These are phyloP conservation scores for Collariella sp. DNA, from an alignment of 495 filamentous ascomycete species.

Conservation along the genomic window DNA sequence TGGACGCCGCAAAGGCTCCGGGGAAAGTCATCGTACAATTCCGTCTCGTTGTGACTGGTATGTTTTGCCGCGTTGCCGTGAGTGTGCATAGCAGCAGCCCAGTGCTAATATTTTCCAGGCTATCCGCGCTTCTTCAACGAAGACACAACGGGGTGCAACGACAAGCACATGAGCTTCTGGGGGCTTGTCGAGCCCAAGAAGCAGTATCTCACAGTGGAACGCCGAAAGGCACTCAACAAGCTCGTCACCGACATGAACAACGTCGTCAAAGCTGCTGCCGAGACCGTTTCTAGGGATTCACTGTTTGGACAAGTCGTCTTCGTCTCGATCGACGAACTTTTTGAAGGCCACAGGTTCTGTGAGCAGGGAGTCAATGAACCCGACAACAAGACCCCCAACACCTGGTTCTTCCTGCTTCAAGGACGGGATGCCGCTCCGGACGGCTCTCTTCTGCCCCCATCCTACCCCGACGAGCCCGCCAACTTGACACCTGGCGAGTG, in stretches of 20 bases:
- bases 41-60: neutral
- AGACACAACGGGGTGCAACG: neutral
- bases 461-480: neutral
- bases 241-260: neutral
- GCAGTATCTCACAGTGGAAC: neutral
- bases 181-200: neutral
- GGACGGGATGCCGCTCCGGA: neutral
- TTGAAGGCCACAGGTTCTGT: neutral
- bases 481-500: neutral
- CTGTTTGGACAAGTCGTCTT: neutral
- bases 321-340: neutral
- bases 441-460: neutral
- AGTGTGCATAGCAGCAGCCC: neutral
- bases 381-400: neutral
- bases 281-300: neutral
- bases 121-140: neutral
- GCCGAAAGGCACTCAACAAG: neutral
- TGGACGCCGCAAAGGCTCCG: neutral
- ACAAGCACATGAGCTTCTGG: neutral
- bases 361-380: neutral
- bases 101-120: neutral
- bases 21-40: neutral
- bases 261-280: neutral
- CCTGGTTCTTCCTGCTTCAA: neutral
- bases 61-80: neutral